A percentile compares a stretch with the other conserved stretches of the same genome.
Evolutionary conservation across 2,329 filamentous ascomycete species (phyloP).

Genomic region (Colletotrichum tropicicola): DNA sequence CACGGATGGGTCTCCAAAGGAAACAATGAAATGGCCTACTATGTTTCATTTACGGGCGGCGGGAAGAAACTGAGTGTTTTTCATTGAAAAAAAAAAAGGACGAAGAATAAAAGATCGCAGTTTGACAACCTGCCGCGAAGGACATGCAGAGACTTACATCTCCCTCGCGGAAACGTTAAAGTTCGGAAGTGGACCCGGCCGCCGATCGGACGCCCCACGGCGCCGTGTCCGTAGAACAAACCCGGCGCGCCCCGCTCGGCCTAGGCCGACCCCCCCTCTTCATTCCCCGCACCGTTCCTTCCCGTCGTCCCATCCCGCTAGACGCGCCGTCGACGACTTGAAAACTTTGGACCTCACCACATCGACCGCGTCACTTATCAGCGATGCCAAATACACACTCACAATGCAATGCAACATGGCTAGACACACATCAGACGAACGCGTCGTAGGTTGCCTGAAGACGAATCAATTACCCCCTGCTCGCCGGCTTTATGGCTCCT

Average conservation of each 20-base stretch:
- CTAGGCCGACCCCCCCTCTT: neutral
- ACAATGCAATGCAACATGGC: neutral
- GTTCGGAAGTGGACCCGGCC: neutral
- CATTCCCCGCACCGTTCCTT: constrained; percentile 7
- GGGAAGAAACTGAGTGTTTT: no score
- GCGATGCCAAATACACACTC: no score
- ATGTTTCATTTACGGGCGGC: no score
- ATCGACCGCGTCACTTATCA: neutral
- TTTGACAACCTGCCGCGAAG: no score
- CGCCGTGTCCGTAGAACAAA: constrained; percentile 7
- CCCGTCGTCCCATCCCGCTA: neutral
- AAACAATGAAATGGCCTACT: no score
- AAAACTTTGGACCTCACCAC: neutral
- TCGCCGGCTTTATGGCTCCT: neutral
- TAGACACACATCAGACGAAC: neutral
- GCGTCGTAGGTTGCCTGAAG: neutral
- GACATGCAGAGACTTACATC: no score
- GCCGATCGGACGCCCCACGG: constrained; percentile 1
- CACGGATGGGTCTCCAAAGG: no score
- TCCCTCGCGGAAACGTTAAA: no score
- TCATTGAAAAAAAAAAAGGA: no score
- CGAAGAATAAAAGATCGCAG: no score
- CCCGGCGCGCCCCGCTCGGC: neutral
- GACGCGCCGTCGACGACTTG: neutral
- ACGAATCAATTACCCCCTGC: constrained; percentile 1